phyloP scores from a whole-genome alignment of 140 eudicot species.

The Anethum foeniculum region DNA sequence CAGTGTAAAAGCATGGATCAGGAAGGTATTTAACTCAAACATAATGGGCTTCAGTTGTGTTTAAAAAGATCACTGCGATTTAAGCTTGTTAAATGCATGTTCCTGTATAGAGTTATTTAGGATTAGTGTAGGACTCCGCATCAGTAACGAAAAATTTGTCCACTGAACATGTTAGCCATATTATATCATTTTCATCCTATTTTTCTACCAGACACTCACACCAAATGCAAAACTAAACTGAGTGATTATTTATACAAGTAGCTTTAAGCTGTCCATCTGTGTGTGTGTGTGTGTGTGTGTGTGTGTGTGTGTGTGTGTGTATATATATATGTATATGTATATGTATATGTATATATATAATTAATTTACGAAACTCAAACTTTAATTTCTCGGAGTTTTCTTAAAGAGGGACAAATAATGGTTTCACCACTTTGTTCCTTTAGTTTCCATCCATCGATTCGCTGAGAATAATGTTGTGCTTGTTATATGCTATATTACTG shows the following conservation, averaged over 20 bases:
- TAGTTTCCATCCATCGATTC: background rate
- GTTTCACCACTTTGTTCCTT: background rate
- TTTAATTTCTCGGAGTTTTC: background rate
- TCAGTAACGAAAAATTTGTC: background rate
- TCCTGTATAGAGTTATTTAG: background rate
- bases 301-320: too few species aligned
- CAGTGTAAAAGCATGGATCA: background rate
- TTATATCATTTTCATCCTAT: background rate
- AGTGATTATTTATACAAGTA: background rate
- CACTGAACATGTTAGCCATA: background rate
- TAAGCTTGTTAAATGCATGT: background rate
- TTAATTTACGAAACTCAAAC: background rate
- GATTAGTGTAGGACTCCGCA: background rate
- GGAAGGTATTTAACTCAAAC: background rate
- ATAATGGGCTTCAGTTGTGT: background rate
- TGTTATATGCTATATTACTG: background rate
- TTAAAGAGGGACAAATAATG: too few species aligned
- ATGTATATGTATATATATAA: too few species aligned
- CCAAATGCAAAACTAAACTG: background rate
- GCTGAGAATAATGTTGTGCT: background rate
- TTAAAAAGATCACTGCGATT: background rate
- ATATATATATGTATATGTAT: too few species aligned
- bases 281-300: too few species aligned
- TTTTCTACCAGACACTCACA: background rate
- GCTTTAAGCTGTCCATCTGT: background rate